Conservation (phyloP, 495 filamentous ascomycete species). For the Aspergillus homomorphus region DNA sequence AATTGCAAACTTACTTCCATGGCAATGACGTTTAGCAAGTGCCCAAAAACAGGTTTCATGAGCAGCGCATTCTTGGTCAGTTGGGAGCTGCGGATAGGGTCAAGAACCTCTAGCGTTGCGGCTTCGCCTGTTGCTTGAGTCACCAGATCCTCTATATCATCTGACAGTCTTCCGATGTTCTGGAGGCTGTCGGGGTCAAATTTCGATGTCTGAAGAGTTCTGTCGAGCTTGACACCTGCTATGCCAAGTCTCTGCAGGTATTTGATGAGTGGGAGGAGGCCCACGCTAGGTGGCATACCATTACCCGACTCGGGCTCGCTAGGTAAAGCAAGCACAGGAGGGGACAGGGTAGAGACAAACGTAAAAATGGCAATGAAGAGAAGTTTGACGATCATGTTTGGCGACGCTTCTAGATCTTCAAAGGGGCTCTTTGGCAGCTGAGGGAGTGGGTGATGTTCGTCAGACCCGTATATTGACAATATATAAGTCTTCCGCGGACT, state of each 20-base stretch:
- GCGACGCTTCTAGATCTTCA: neutral
- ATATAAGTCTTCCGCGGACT: too few relatives aligned
- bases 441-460: too few relatives aligned
- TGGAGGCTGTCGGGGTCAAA: neutral
- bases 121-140: neutral
- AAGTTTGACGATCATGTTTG: neutral
- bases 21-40: neutral
- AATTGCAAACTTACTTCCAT: neutral
- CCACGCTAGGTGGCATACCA: neutral
- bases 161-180: neutral
- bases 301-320: neutral
- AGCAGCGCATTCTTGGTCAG: neutral
- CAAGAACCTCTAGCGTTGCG: neutral
- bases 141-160: neutral
- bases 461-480: too few relatives aligned
- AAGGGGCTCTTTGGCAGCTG: too few relatives aligned
- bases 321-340: neutral
- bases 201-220: neutral
- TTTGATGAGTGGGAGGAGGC: neutral
- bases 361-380: neutral
- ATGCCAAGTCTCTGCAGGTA: neutral
- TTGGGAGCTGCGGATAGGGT: neutral
- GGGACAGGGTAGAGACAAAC: neutral
- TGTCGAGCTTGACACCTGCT: neutral
- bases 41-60: neutral